Base-by-base conservation (phyloP, 2,329 filamentous ascomycete species). In the Colletotrichum chlorophyti region DNA sequence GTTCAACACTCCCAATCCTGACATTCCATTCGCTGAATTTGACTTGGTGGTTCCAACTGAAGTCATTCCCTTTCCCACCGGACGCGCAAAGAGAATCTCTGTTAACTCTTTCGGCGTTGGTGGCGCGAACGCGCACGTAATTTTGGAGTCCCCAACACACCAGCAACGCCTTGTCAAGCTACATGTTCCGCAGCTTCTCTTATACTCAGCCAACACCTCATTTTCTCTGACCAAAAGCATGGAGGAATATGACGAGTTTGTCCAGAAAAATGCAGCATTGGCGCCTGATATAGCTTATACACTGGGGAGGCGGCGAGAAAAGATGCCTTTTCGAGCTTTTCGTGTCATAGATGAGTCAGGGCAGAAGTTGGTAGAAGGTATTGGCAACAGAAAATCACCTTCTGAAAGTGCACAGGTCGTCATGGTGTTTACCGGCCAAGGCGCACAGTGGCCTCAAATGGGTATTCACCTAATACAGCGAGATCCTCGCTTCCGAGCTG, bases 401-500 rank as follows among this genome's bases (percentile, higher is more conserved):
- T 74, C n/a, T 2, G 71, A 1, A 66, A 77, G 5, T 50, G 58
- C 1, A 48, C 24, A 21, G 6, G n/a, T 53, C 5, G 15, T 19
- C 50, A 19, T 31, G 27, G 64, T 76, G 21, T 80, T 79, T 63
- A 79, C 75, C 0, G 77, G 77, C 6, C 77, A 80, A 53, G 77
- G 77, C 2, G 75, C 76, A 0, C 77, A 79, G 42, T 80, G 76
- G 72, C 66, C 69, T 3, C 67, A 65, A 0, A 79, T 79, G 76
- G 75, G 72, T 3, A 65, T 65, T 2, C 66, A 65, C 1, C 61
- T 75, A 10, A 41, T 74, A 10, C 7, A 27, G 2, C 8, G 5
- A 10, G 40, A 46, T 26, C 19, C 45, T 11, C 15, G 31, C n/a
- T 65, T 64, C 35, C 12, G 27, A 3, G 41, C 29, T 3, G 43